Conservation (phyloP, 768 basidiomycete genomes). For the Lactarius evosmus region DNA sequence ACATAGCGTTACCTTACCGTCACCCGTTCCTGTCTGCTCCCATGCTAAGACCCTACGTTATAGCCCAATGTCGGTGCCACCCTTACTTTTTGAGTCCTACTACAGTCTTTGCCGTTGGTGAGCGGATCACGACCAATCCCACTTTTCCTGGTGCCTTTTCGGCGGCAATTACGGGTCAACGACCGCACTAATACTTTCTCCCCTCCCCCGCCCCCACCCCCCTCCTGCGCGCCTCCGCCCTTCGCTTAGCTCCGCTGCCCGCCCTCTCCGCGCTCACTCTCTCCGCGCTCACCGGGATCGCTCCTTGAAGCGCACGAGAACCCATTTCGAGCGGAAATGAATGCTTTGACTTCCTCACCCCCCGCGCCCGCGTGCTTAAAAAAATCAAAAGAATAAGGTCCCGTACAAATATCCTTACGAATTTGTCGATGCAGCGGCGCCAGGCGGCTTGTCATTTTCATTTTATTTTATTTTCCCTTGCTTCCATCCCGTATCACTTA, state of each 20-base stretch:
- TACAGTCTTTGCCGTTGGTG: background rate
- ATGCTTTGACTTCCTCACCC: background rate
- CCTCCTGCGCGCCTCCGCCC: background rate
- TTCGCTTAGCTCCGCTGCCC: background rate
- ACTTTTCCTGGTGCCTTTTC: background rate
- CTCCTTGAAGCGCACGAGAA: background rate
- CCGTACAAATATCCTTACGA: background rate
- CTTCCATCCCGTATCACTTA: conserved; percentile 7
- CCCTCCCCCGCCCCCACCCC: background rate
- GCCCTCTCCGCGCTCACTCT: background rate
- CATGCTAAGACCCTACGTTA: conserved; percentile 20
- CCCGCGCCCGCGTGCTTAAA: background rate
- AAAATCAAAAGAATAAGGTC: background rate
- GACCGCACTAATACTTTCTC: background rate
- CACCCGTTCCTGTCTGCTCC: conserved; percentile 16
- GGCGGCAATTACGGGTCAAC: background rate
- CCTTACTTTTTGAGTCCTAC: background rate
- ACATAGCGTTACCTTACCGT: conserved; percentile 15
- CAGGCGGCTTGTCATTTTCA: conserved; percentile 3
- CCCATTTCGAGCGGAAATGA: conserved; percentile 11
- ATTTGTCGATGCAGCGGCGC: conserved; percentile 13
- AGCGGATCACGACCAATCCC: background rate
- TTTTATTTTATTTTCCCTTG: background rate
- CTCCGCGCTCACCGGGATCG: conserved; percentile 14
- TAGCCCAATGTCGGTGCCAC: background rate